Percentiles rank a stretch among this genome's conserved stretches.
Evolutionary conservation across 2,329 filamentous ascomycete species (phyloP).

Genomic region (Hypocreales sp.): DNA sequence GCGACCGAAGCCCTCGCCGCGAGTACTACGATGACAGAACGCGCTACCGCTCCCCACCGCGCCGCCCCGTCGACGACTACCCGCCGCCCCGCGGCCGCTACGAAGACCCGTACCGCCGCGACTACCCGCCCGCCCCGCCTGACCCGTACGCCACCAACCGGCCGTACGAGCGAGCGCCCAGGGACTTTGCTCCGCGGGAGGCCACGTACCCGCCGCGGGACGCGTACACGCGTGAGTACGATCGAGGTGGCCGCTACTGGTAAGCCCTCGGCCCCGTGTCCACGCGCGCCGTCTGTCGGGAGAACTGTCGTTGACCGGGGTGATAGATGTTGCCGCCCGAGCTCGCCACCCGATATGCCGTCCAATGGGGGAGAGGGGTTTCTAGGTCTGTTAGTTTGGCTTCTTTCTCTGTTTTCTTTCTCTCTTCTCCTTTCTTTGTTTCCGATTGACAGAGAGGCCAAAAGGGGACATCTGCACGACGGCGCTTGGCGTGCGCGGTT

Average conservation of each 20-base stretch:
- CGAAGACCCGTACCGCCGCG: slow-evolving; percentile 62
- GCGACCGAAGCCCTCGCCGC: slow-evolving; percentile 71
- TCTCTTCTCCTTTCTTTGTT: too few species aligned
- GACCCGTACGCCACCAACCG: slow-evolving; percentile 44
- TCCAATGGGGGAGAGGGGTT: too few species aligned
- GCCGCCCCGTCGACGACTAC: slow-evolving; percentile 68
- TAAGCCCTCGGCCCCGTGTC: slow-evolving; percentile 23
- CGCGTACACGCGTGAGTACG: slow-evolving; percentile 31
- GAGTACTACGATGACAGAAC: slow-evolving; percentile 81
- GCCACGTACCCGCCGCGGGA: slow-evolving; percentile 21
- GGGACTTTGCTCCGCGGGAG: slow-evolving; percentile 32
- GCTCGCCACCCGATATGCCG: background rate
- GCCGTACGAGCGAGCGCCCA: slow-evolving; percentile 39
- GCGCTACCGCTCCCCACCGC: slow-evolving; percentile 66
- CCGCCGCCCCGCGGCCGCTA: slow-evolving; percentile 51
- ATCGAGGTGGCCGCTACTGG: slow-evolving; percentile 34
- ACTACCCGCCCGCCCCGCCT: slow-evolving; percentile 49
- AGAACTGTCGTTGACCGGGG: slow-evolving; percentile 19
- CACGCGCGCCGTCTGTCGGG: slow-evolving; percentile 6
- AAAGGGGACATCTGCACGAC: too few species aligned
- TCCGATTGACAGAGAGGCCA: too few species aligned
- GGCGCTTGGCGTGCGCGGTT: too few species aligned
- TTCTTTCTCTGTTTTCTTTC: too few species aligned
- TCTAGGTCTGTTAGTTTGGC: too few species aligned
- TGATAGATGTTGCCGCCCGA: slow-evolving; percentile 15